Evolutionary conservation across 2,329 filamentous ascomycete species (phyloP).

Genomic region (Acephala macrosclerotiorum): DNA sequence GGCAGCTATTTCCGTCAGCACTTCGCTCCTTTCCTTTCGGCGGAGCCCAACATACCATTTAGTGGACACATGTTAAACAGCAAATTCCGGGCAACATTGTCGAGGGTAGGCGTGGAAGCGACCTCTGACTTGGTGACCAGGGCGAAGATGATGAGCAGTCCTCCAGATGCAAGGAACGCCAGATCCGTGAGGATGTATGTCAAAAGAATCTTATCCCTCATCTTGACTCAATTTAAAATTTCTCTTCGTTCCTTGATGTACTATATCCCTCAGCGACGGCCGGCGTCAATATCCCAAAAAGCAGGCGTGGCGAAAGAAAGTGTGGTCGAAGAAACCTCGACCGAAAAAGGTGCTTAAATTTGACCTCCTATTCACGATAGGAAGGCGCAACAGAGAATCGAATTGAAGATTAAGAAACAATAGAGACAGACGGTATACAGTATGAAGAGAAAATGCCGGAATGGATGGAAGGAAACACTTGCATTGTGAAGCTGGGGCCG

Average conservation of each 20-base stretch:
- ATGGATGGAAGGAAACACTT: constrained; percentile 35
- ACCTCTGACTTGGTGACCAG: constrained; percentile 54
- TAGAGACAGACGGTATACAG: constrained; percentile 26
- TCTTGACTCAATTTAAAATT: constrained; percentile 52
- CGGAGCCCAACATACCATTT: constrained; percentile 52
- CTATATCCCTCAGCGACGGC: constrained; percentile 37
- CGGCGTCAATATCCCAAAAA: constrained; percentile 36
- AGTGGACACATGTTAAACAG: constrained; percentile 60
- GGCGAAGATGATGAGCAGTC: constrained; percentile 59
- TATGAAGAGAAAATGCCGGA: constrained; percentile 19
- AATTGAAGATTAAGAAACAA: constrained; percentile 25
- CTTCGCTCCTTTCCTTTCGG: constrained; percentile 6
- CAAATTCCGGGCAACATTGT: constrained; percentile 58
- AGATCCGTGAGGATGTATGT: constrained; percentile 58
- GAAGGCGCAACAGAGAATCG: constrained; percentile 25
- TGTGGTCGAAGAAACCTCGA: constrained; percentile 22
- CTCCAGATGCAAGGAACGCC: constrained; percentile 59
- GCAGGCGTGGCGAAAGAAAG: constrained; percentile 24
- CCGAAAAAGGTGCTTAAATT: constrained; percentile 15
- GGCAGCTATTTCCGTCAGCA: constrained; percentile 57
- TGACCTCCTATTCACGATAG: constrained; percentile 10
- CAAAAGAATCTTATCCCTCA: constrained; percentile 57
- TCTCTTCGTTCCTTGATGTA: constrained; percentile 1
- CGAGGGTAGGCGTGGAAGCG: constrained; percentile 50
- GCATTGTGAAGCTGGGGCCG: constrained; percentile 24